Conservation (phyloP, 305 asterid species). For the Rubia occidens region DNA sequence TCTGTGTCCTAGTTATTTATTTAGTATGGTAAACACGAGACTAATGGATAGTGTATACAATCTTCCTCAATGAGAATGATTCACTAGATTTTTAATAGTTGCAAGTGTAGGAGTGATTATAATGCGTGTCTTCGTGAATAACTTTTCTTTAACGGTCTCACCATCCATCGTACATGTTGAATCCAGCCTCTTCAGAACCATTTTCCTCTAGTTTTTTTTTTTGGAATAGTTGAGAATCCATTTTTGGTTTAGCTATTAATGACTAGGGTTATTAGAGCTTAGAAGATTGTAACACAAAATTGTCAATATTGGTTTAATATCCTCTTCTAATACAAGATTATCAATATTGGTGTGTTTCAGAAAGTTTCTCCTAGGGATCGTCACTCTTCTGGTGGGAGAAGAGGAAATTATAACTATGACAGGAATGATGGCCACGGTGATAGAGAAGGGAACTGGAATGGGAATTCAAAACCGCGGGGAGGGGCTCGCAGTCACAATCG, state of each 20-base stretch:
- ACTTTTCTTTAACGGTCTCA: not conserved
- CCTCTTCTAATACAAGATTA: constrained; percentile 15
- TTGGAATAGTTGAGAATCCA: not conserved
- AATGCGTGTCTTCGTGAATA: not conserved
- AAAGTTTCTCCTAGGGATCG: constrained; percentile 67
- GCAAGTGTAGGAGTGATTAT: not conserved
- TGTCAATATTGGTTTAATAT: constrained; percentile 16
- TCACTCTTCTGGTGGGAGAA: constrained; percentile 58
- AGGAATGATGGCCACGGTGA: constrained; percentile 55
- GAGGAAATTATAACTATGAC: constrained; percentile 71
- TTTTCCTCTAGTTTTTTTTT: not conserved
- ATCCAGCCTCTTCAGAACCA: not conserved
- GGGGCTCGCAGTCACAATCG: constrained; percentile 54
- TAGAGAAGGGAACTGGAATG: constrained; percentile 70
- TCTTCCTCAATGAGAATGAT: not conserved
- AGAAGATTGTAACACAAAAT: constrained; percentile 14
- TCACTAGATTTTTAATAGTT: not conserved
- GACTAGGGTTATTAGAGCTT: not conserved
- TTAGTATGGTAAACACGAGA: not conserved
- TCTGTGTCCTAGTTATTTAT: not conserved
- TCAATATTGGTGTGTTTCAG: constrained; percentile 37
- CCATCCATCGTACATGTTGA: not conserved
- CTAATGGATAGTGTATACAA: not conserved
- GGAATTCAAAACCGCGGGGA: constrained; percentile 57
- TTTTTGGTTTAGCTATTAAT: not conserved